phyloP scores from a whole-genome alignment of 2,329 filamentous ascomycete genomes.

The Macrophomina pseudophaseolina region DNA sequence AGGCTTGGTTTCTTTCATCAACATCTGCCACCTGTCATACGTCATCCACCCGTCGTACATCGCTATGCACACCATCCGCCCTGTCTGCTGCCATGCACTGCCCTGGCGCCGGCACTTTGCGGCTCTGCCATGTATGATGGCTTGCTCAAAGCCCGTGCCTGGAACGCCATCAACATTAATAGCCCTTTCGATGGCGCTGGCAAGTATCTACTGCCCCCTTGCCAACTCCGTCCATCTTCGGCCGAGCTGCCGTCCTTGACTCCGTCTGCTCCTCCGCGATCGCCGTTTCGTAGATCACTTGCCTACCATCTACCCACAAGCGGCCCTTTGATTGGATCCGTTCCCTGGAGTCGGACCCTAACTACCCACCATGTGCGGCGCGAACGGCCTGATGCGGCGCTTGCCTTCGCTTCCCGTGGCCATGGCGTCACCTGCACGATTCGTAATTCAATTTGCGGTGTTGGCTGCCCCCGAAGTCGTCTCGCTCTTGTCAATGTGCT shows the following conservation, averaged over 20 bases:
- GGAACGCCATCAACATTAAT: not conserved
- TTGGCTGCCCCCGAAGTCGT: not conserved
- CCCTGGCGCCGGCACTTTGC: not conserved
- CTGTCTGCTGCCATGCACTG: not conserved
- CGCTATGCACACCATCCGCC: not conserved
- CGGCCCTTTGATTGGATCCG: not conserved
- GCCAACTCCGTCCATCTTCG: not conserved
- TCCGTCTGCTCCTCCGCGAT: not conserved
- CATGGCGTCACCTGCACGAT: slow-evolving; percentile 14
- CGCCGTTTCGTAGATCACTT: slow-evolving; percentile 10
- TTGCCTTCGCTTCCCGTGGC: not conserved
- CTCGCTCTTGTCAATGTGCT: too few species aligned
- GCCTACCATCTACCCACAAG: not conserved
- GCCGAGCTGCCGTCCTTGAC: not conserved
- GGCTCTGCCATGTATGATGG: not conserved
- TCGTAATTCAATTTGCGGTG: not conserved
- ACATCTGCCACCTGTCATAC: not conserved
- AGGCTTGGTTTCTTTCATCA: not conserved
- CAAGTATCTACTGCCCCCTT: too few species aligned
- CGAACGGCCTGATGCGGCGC: not conserved
- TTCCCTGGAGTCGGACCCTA: not conserved
- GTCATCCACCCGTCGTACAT: slow-evolving; percentile 7
- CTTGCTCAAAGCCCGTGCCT: not conserved
- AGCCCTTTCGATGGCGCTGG: not conserved
- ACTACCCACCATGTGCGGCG: slow-evolving; percentile 4